Percentiles rank a stretch among this genome's conserved stretches.
Conservation (phyloP, 352 stramenopile genomes). For the Albugo laibachii region DNA sequence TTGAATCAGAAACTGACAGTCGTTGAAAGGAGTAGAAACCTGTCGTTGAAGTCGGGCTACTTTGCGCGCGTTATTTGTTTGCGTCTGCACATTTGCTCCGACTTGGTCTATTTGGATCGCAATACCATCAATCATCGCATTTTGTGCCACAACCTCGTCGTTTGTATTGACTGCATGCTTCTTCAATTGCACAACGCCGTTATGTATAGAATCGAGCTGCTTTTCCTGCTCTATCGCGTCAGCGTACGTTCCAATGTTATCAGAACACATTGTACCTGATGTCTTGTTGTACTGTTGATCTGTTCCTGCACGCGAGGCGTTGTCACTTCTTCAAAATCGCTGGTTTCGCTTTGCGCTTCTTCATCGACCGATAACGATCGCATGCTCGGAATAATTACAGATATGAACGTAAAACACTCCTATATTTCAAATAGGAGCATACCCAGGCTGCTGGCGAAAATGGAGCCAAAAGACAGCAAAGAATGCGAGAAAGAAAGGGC, state of each 20-base stretch:
- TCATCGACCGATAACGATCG: too few relatives aligned
- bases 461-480: too few relatives aligned
- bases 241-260: background rate
- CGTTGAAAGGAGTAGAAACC: background rate
- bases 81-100: constrained; percentile 4
- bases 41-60: background rate
- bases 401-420: too few relatives aligned
- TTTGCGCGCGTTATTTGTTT: background rate
- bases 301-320: constrained; percentile 28
- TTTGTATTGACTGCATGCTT: constrained; percentile 30
- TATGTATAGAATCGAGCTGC: constrained; percentile 33
- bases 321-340: constrained; percentile 21
- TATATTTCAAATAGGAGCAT: too few relatives aligned
- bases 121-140: constrained; percentile 34
- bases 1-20: too few relatives aligned
- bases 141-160: constrained; percentile 34
- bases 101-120: constrained; percentile 21
- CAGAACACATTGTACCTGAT: constrained; percentile 12
- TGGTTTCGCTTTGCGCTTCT: too few relatives aligned
- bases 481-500: too few relatives aligned
- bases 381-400: too few relatives aligned
- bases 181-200: constrained; percentile 27
- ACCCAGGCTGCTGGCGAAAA: too few relatives aligned
- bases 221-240: constrained; percentile 13
- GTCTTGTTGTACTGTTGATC: constrained; percentile 21